These are phyloP conservation scores for Dictyostelium intermedium DNA, from an alignment of 78 protist species.

Conservation along the genomic window DNA sequence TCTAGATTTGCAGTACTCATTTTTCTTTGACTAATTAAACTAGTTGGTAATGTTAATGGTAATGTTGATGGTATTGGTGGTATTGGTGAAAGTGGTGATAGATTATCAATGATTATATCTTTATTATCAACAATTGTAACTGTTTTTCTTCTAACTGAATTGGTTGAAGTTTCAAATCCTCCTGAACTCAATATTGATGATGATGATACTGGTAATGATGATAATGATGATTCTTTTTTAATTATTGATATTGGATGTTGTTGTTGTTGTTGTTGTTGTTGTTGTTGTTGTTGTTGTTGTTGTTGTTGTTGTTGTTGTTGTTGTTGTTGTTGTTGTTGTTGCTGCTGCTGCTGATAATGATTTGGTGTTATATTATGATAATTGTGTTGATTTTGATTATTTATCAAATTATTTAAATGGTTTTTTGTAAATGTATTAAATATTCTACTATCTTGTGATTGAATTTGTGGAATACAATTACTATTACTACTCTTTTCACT, in stretches of 20 bases:
- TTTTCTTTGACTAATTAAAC: constrained; percentile 16
- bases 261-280: background rate
- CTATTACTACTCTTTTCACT: constrained; percentile 2
- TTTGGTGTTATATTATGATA: background rate
- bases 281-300: background rate
- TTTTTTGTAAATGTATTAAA: constrained; percentile 8
- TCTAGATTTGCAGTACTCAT: background rate
- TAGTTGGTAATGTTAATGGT: constrained; percentile 14
- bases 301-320: background rate
- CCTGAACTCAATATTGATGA: background rate
- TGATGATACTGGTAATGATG: background rate
- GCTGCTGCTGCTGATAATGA: background rate
- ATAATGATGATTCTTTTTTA: background rate
- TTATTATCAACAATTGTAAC: background rate
- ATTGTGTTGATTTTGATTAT: background rate
- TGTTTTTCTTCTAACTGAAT: constrained; percentile 13
- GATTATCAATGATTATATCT: background rate
- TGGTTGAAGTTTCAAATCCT: background rate
- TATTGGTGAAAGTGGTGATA: background rate
- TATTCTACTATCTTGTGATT: background rate
- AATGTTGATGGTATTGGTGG: constrained; percentile 19
- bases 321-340: background rate
- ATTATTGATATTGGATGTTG: background rate
- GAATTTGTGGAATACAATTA: background rate
- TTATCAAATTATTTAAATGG: background rate